Conservation (phyloP, 1,139 yeast genomes). For the Yamadazyma trypodendri region DNA sequence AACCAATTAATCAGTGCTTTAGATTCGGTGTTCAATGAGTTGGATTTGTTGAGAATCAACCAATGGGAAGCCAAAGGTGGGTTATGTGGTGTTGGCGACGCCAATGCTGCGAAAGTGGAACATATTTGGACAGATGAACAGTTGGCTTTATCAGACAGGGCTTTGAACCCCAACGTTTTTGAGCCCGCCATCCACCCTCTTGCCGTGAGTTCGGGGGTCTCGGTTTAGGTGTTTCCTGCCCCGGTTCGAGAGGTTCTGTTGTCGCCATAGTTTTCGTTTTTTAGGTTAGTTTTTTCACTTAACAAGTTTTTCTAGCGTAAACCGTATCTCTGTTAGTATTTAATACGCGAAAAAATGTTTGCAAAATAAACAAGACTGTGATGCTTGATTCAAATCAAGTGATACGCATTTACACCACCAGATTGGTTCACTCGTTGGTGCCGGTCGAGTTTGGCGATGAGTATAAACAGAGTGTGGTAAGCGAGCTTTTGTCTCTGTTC, state of each 20-base stretch:
- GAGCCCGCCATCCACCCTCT: slow-evolving; percentile 59
- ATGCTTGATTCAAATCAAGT: slow-evolving; percentile 34
- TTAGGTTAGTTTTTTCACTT: slow-evolving; percentile 4
- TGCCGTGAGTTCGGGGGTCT: slow-evolving; percentile 69
- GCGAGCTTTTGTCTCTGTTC: slow-evolving; percentile 24
- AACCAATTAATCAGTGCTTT: slow-evolving; percentile 76
- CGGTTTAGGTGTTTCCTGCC: slow-evolving; percentile 13
- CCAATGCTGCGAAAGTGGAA: slow-evolving; percentile 42
- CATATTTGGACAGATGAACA: slow-evolving; percentile 87
- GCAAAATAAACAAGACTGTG: slow-evolving; percentile 15
- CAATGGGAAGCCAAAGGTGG: slow-evolving; percentile 87
- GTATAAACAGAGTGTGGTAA: slow-evolving; percentile 33
- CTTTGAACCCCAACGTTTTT: slow-evolving; percentile 62
- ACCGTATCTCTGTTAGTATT: too few relatives aligned
- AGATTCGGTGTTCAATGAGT: slow-evolving; percentile 74
- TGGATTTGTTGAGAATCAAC: slow-evolving; percentile 68
- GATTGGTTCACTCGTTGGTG: slow-evolving; percentile 38
- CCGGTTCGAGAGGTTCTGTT: neutral
- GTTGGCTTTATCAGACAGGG: slow-evolving; percentile 57
- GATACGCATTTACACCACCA: slow-evolving; percentile 32
- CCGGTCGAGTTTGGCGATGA: slow-evolving; percentile 43
- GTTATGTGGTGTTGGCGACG: slow-evolving; percentile 80
- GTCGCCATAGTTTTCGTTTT: neutral
- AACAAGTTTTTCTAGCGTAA: slow-evolving; percentile 4
- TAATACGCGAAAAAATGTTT: neutral